phyloP scores from a whole-genome alignment of 208 protist genomes.

The Strigomonas culicis region DNA sequence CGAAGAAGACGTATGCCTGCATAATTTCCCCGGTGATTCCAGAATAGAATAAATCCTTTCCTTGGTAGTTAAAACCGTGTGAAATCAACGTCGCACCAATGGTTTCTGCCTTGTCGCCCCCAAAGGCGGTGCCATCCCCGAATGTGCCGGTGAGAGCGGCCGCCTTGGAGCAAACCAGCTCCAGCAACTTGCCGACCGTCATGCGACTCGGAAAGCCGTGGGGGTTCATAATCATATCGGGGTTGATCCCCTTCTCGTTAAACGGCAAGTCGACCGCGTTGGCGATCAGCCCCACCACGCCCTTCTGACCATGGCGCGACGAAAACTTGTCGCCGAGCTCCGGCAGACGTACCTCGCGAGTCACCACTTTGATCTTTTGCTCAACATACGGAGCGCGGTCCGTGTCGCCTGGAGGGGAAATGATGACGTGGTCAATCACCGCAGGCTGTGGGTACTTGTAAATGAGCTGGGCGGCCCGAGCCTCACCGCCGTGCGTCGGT shows the following conservation, averaged over 20 bases:
- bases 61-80: conserved; percentile 97
- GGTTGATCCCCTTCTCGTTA: conserved; percentile 95
- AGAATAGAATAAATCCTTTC: conserved; percentile 97
- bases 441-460: conserved; percentile 93
- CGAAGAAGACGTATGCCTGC: conserved; percentile 99
- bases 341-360: conserved; percentile 91
- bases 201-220: conserved; percentile 99
- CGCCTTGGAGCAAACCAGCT: conserved; percentile 98
- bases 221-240: conserved; percentile 99
- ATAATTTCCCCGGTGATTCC: conserved; percentile 98
- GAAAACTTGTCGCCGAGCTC: conserved; percentile 99
- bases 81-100: conserved; percentile 84
- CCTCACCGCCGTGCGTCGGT: conserved; percentile 39
- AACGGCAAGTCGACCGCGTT: conserved; percentile 99
- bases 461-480: conserved; percentile 57
- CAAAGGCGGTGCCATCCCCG: conserved; percentile 97
- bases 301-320: conserved; percentile 99
- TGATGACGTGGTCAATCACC: conserved; percentile 94
- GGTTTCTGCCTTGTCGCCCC: conserved; percentile 92
- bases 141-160: conserved; percentile 88
- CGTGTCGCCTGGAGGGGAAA: conserved; percentile 84
- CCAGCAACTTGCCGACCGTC: conserved; percentile 99
- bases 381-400: conserved; percentile 83
- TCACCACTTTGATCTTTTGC: conserved; percentile 94
- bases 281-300: conserved; percentile 98